Base-by-base conservation (phyloP, 2,329 filamentous ascomycete species). In the Beauveria sp. region DNA sequence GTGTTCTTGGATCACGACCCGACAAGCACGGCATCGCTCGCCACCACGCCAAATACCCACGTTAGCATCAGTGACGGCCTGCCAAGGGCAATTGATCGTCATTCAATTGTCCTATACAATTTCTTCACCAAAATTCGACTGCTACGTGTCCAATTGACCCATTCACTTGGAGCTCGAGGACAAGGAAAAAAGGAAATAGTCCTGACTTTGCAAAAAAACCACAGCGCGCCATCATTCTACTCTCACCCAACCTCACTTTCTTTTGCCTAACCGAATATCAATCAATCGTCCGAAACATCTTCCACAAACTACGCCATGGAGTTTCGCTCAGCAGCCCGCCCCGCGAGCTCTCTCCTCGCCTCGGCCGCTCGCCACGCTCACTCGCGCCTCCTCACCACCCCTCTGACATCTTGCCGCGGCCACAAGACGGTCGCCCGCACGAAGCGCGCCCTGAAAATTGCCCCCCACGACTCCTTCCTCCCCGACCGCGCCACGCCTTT, bases 381-480 rank as follows among this genome's bases (percentile, higher is more conserved):
- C 10, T 22, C 14, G 20, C 58, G 43, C 28, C 69, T 67, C 62
- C 58, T 62, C 49, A 65, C 60, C 46, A 64, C 67, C 56, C 69
- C 69, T 56, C 61, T 71, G 55, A 63, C 67, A 60, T 46, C 70
- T 57, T 67, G 67, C 60, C 75, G 77, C 63, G 73, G 81, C 54
- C 77, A 82, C 72, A 79, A 85, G 69, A 81, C 81, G 34, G 73
- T 79, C 3, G 71, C 77, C 58, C 81, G 83, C 61, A 84, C 81
- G 49, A 84, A 83, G 73, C 79, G 80, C 61, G 74, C 79, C 52
- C 79, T 86, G 68, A 86, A 84, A 69, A 78, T 87, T 67, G 74
- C 80, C 14, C 84, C 85, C 54, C 83, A 87, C 75, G 74, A 80
- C 43, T 84, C 83, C 66, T 87, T 88, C 73, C 74, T 84, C 46